These are phyloP conservation scores for Diplocarpon mali DNA, from an alignment of 2,329 filamentous ascomycete species.

Conservation along the genomic window DNA sequence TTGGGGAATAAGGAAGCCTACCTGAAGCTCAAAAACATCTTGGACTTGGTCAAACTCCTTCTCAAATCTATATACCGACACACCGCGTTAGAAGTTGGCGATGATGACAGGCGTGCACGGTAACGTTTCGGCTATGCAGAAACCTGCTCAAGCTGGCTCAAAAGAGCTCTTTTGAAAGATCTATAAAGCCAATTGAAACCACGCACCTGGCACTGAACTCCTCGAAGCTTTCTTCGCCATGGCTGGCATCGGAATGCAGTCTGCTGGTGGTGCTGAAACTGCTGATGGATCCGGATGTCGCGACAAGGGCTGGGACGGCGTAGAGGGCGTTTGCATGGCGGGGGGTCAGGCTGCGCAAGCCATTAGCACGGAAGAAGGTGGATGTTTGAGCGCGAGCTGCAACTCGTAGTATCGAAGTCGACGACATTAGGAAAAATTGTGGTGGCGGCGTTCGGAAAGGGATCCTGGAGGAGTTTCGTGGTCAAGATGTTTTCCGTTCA, in stretches of 20 bases:
- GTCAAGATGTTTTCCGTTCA: conserved; percentile 2
- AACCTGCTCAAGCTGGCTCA: conserved; percentile 17
- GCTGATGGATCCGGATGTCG: conserved; percentile 37
- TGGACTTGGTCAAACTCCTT: conserved; percentile 97
- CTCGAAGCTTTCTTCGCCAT: conserved; percentile 96
- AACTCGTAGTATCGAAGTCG: conserved; percentile 57
- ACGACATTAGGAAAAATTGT: conserved; percentile 44
- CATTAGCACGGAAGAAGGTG: conserved; percentile 53
- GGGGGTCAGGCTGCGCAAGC: conserved; percentile 45
- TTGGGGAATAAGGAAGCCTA: conserved; percentile 34
- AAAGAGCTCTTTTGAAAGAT: conserved; percentile 7
- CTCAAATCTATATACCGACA: conserved; percentile 64
- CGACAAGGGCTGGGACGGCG: conserved; percentile 38
- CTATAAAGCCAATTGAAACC: conserved; percentile 14
- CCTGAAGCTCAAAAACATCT: conserved; percentile 99
- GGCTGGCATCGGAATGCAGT: conserved; percentile 41
- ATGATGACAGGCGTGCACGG: conserved; percentile 13
- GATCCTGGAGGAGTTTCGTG: conserved; percentile 1
- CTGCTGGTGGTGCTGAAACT: conserved; percentile 50
- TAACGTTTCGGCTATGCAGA: conserved; percentile 14
- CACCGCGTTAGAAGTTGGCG: conserved; percentile 31
- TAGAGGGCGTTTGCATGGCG: conserved; percentile 43
- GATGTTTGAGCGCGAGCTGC: conserved; percentile 53
- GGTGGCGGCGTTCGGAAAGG: conserved; percentile 11
- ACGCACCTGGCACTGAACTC: conserved; percentile 93